Conservation (phyloP, 2,329 filamentous ascomycete species). For the Trichoderma simmonsii region DNA sequence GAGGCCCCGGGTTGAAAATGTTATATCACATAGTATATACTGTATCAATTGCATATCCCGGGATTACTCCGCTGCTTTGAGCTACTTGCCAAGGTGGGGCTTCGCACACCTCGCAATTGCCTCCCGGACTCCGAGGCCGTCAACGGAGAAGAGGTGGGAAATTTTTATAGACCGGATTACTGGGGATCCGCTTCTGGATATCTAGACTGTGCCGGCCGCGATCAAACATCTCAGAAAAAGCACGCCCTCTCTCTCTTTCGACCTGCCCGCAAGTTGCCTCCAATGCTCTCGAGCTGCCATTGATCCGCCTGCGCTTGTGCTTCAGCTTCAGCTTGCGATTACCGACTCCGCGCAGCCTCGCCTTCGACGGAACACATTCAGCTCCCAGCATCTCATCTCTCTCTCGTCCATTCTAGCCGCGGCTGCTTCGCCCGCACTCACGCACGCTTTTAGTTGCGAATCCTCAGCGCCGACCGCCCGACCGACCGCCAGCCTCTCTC, state of each 20-base stretch:
- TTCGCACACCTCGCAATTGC: conserved; percentile 16
- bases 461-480: conserved; percentile 1
- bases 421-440: neutral
- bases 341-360: neutral
- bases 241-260: neutral
- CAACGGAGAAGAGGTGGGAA: conserved; percentile 35
- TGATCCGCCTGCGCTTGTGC: neutral
- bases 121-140: conserved; percentile 37
- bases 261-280: neutral
- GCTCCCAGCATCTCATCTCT: neutral
- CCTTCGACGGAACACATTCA: neutral
- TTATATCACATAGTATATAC: too few species aligned
- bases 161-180: conserved; percentile 31
- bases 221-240: neutral
- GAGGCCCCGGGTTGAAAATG: neutral
- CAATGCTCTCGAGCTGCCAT: neutral
- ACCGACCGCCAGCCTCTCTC: neutral
- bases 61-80: conserved; percentile 7
- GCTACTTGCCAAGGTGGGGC: neutral
- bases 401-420: neutral
- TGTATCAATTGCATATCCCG: neutral
- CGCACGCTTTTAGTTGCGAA: neutral
- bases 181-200: conserved; percentile 8
- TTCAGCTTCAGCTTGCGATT: neutral
- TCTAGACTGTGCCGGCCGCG: conserved; percentile 3